Evolutionary conservation across 1,284 basidiomycete species (phyloP).

Genomic region (Cutaneotrichosporon mucoides): DNA sequence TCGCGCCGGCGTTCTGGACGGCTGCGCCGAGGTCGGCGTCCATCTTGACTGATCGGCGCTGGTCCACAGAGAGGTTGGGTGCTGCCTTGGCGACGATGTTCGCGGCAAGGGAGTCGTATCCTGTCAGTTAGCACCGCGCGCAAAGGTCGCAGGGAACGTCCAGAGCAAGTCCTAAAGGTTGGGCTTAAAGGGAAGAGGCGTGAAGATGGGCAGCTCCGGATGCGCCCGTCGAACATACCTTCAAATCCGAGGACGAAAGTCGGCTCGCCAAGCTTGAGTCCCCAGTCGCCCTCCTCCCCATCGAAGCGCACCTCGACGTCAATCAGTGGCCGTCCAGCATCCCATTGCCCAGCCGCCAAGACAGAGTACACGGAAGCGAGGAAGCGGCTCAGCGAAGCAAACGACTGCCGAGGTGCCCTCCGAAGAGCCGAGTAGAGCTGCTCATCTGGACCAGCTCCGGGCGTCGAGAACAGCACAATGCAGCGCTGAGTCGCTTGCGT

Average conservation of each 20-base stretch:
- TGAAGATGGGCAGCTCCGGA: too few relatives aligned
- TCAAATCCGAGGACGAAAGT: constrained; percentile 19
- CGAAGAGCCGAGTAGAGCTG: constrained; percentile 31
- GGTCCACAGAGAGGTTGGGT: background rate
- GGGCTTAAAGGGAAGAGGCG: too few relatives aligned
- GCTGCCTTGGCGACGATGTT: constrained; percentile 3
- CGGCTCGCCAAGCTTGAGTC: constrained; percentile 16
- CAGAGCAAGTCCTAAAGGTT: too few relatives aligned
- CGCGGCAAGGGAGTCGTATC: constrained; percentile 1
- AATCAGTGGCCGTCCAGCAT: constrained; percentile 34
- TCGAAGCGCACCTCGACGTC: constrained; percentile 45
- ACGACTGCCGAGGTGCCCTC: constrained; percentile 24
- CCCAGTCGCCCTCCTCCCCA: constrained; percentile 30
- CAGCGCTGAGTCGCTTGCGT: constrained; percentile 17
- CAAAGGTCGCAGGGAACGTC: background rate
- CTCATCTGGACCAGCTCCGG: background rate
- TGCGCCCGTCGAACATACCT: constrained; percentile 6
- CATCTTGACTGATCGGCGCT: background rate
- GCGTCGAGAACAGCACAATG: constrained; percentile 35
- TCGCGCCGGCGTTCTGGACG: background rate
- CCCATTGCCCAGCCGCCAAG: constrained; percentile 40
- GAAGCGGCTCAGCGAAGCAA: constrained; percentile 39
- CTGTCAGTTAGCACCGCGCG: background rate
- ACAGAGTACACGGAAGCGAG: constrained; percentile 43
- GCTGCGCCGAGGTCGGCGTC: background rate